These are phyloP conservation scores for Lactifluus subvellereus DNA, from an alignment of 768 basidiomycete genomes.

Conservation along the genomic window DNA sequence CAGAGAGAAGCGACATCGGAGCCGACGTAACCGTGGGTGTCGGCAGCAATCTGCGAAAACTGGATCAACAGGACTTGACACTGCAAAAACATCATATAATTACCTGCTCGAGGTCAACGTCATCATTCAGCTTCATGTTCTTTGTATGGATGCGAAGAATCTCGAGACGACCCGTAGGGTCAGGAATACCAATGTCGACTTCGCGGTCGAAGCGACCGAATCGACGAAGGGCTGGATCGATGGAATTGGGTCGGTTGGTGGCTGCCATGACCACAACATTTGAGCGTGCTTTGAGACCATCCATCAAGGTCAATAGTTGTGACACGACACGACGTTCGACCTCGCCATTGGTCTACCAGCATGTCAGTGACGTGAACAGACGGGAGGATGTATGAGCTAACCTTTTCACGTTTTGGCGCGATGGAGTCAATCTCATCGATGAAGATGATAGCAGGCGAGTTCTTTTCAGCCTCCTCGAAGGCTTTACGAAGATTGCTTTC, in stretches of 20 bases:
- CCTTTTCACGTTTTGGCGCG: slow-evolving; percentile 99
- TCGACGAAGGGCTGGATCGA: slow-evolving; percentile 96
- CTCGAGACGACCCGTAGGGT: slow-evolving; percentile 97
- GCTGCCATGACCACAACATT: slow-evolving; percentile 99
- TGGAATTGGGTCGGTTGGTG: slow-evolving; percentile 97
- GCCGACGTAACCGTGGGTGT: slow-evolving; percentile 99
- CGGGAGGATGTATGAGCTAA: slow-evolving; percentile 29
- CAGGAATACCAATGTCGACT: slow-evolving; percentile 98
- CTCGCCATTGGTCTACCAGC: slow-evolving; percentile 87
- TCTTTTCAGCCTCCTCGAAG: slow-evolving; percentile 99
- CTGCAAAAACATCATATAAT: slow-evolving; percentile 15
- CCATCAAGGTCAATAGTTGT: slow-evolving; percentile 97
- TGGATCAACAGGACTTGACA: slow-evolving; percentile 15
- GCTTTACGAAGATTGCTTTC: slow-evolving; percentile 98
- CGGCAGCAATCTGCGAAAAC: slow-evolving; percentile 78
- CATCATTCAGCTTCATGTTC: slow-evolving; percentile 98
- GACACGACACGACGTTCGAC: slow-evolving; percentile 99
- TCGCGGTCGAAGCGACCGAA: slow-evolving; percentile 99
- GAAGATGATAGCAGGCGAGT: slow-evolving; percentile 99
- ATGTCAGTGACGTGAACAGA: slow-evolving; percentile 12
- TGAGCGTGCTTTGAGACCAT: slow-evolving; percentile 95
- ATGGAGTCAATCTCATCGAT: slow-evolving; percentile 99
- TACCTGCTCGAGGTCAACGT: slow-evolving; percentile 95
- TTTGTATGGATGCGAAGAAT: slow-evolving; percentile 99
- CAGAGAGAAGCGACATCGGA: slow-evolving; percentile 97